Percentiles rank a stretch among this genome's conserved stretches.
These are phyloP conservation scores for Penicillium fimorum DNA, from an alignment of 495 filamentous ascomycete species.

Conservation along the genomic window DNA sequence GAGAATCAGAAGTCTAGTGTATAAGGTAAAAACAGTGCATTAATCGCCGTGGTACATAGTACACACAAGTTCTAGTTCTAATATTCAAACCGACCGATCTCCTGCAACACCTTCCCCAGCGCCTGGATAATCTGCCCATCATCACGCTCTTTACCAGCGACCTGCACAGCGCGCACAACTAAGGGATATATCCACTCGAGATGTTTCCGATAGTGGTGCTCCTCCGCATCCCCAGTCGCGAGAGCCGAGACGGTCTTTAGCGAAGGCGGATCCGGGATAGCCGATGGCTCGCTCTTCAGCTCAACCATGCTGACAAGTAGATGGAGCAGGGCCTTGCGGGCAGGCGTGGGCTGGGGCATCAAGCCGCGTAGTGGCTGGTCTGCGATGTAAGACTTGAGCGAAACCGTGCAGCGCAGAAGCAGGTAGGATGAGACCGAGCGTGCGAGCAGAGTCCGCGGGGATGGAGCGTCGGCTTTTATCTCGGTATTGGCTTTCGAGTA, in stretches of 20 bases:
- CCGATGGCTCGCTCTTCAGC: constrained; percentile 67
- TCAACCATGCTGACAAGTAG: constrained; percentile 62
- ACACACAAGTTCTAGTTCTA: background rate
- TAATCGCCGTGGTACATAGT: background rate
- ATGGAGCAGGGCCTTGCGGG: constrained; percentile 74
- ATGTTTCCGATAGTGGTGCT: constrained; percentile 59
- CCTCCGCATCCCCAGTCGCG: constrained; percentile 12
- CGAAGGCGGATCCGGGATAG: constrained; percentile 61
- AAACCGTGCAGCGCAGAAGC: constrained; percentile 75
- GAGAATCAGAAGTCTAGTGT: background rate
- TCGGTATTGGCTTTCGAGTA: constrained; percentile 32
- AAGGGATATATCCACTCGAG: constrained; percentile 79
- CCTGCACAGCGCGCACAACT: constrained; percentile 65
- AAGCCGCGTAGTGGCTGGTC: constrained; percentile 88
- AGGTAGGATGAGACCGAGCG: constrained; percentile 78
- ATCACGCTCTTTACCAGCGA: constrained; percentile 62
- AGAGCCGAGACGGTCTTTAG: constrained; percentile 42
- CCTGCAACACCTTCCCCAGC: constrained; percentile 64
- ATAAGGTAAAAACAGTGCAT: background rate
- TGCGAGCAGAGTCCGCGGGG: constrained; percentile 59
- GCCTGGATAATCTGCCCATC: constrained; percentile 57
- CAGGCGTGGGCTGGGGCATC: constrained; percentile 86
- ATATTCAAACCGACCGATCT: constrained; percentile 52
- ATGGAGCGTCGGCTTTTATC: constrained; percentile 5
- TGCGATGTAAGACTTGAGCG: constrained; percentile 77